These are phyloP conservation scores for Scheffersomyces segobiensis DNA, from an alignment of 1,139 yeast species.

Conservation along the genomic window DNA sequence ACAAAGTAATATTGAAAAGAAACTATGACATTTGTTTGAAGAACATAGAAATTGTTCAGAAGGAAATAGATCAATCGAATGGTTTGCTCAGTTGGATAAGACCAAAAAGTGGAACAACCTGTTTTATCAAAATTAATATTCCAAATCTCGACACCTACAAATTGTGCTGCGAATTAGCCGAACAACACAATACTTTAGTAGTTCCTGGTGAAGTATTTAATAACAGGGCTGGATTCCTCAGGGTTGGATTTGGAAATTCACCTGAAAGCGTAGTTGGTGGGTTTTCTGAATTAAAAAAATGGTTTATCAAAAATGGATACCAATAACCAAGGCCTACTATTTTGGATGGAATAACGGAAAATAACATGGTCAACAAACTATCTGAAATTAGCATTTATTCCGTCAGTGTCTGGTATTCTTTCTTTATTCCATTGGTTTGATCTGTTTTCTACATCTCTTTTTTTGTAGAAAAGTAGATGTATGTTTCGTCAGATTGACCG, in stretches of 20 bases:
- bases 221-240: slow-evolving; percentile 37
- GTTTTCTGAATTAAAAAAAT: slow-evolving; percentile 2
- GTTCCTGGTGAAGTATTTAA: slow-evolving; percentile 57
- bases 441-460: neutral
- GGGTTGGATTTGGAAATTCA: slow-evolving; percentile 56
- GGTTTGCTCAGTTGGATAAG: slow-evolving; percentile 40
- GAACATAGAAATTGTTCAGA: slow-evolving; percentile 37
- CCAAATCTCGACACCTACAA: slow-evolving; percentile 27
- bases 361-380: neutral
- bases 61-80: slow-evolving; percentile 28
- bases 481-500: neutral
- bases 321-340: no score
- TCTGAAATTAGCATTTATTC: neutral
- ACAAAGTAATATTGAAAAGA: slow-evolving; percentile 33
- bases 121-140: slow-evolving; percentile 38
- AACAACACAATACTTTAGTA: slow-evolving; percentile 31
- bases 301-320: neutral
- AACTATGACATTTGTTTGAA: slow-evolving; percentile 37
- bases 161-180: slow-evolving; percentile 40
- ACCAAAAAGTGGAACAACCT: slow-evolving; percentile 54
- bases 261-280: slow-evolving; percentile 18
- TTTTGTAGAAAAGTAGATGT: neutral
- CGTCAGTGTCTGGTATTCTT: neutral
- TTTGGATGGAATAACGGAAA: neutral
- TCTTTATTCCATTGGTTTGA: neutral